Percentiles rank a stretch among this genome's conserved stretches.
Evolutionary conservation across 23 red algal genomes (phyloP).

Genomic region (Porphyridium purpureum): DNA sequence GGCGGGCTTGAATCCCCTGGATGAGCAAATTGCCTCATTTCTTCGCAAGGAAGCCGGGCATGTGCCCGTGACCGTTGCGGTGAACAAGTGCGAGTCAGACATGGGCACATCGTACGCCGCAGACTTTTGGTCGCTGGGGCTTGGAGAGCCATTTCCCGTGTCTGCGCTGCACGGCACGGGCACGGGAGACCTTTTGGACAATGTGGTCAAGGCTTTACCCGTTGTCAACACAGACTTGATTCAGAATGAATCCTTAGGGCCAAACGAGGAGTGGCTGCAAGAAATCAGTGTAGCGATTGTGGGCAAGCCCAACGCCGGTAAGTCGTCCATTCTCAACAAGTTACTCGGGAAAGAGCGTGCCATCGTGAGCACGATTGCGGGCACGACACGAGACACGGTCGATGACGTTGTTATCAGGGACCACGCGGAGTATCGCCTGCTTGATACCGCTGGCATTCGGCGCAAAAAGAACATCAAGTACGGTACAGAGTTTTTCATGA

Average conservation of each 20-base stretch:
- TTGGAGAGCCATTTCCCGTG: conserved; percentile 73
- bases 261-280: neutral
- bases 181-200: conserved; percentile 73
- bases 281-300: conserved; percentile 79
- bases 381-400: conserved; percentile 89
- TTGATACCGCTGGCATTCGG: conserved; percentile 95
- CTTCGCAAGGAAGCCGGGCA: conserved; percentile 25
- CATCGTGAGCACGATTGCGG: conserved; percentile 89
- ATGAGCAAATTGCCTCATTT: conserved; percentile 63
- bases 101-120: conserved; percentile 19
- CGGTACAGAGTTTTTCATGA: conserved; percentile 99
- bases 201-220: conserved; percentile 21
- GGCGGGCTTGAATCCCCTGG: conserved; percentile 60
- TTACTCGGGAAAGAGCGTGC: conserved; percentile 32
- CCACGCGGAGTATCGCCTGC: conserved; percentile 44
- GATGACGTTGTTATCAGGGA: conserved; percentile 54
- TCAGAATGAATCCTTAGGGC: neutral
- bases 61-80: conserved; percentile 46
- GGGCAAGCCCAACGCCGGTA: conserved; percentile 87
- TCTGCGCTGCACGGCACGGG: conserved; percentile 79
- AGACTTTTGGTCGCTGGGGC: conserved; percentile 87
- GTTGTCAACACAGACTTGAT: neutral
- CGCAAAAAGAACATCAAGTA: conserved; percentile 63
- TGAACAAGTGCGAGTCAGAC: conserved; percentile 94
- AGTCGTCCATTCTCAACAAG: conserved; percentile 77